Conservation (phyloP, 495 filamentous ascomycete species). For the Jackrogersella minutella region DNA sequence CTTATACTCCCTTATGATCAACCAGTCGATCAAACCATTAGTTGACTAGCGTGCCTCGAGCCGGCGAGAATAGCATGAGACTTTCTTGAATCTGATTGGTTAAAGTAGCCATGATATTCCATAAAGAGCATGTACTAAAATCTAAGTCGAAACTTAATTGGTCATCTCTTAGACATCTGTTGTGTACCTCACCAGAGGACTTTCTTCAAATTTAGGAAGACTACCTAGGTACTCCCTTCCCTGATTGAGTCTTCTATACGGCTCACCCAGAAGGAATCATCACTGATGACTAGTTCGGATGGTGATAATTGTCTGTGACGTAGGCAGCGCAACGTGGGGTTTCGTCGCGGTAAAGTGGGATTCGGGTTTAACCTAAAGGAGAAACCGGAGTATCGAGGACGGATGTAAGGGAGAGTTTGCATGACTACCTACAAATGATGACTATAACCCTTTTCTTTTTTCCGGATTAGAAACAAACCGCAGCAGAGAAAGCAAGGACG, state of each 20-base stretch:
- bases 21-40: too few relatives aligned
- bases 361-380: slow-evolving; percentile 18
- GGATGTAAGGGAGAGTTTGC: background rate
- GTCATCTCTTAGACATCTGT: background rate
- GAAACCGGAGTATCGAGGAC: slow-evolving; percentile 22
- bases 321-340: background rate
- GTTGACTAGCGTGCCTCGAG: too few relatives aligned
- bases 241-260: too few relatives aligned
- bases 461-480: background rate
- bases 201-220: too few relatives aligned
- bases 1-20: too few relatives aligned
- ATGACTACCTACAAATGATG: background rate
- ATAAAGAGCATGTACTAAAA: background rate
- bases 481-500: background rate
- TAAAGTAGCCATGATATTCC: background rate
- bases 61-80: too few relatives aligned
- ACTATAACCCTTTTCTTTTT: background rate
- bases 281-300: too few relatives aligned
- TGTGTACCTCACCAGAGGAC: too few relatives aligned
- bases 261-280: too few relatives aligned
- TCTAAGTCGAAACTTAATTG: background rate
- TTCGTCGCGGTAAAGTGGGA: background rate
- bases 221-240: too few relatives aligned
- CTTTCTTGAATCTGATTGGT: background rate
- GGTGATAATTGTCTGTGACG: background rate